Evolutionary conservation across 768 basidiomycete species (phyloP).

Genomic region (Podaxis sp.): DNA sequence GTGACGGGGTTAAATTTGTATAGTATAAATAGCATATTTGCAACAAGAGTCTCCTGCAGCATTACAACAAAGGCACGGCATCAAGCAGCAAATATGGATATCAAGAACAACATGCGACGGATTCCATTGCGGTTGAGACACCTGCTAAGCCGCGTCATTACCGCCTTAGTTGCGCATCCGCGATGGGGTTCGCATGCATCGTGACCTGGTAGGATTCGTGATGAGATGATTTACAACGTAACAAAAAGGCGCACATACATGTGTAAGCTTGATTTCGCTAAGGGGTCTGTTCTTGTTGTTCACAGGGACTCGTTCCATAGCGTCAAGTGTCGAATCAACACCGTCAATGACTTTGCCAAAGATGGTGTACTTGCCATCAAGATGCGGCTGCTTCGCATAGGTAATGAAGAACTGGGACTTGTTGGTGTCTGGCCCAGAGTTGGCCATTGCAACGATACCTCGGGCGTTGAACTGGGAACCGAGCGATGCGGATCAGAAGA

Average conservation of each 20-base stretch:
- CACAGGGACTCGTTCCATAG: slow-evolving; percentile 92
- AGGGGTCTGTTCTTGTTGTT: slow-evolving; percentile 88
- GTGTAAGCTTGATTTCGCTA: slow-evolving; percentile 77
- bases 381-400: slow-evolving; percentile 89
- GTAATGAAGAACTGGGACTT: slow-evolving; percentile 90
- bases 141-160: slow-evolving; percentile 25
- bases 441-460: slow-evolving; percentile 97
- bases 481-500: slow-evolving; percentile 23
- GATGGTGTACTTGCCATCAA: slow-evolving; percentile 94
- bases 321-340: slow-evolving; percentile 87
- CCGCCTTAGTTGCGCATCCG: slow-evolving; percentile 61
- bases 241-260: slow-evolving; percentile 48
- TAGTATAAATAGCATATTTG: not conserved
- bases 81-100: not conserved
- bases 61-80: not conserved
- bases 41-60: not conserved
- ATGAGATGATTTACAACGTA: slow-evolving; percentile 10
- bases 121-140: not conserved
- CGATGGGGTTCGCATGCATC: slow-evolving; percentile 95
- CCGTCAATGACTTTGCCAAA: slow-evolving; percentile 99
- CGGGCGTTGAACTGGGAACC: slow-evolving; percentile 82
- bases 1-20: slow-evolving; percentile 1
- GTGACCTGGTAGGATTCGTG: slow-evolving; percentile 52
- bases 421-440: slow-evolving; percentile 91
- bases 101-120: not conserved